Evolutionary conservation across 2,329 filamentous ascomycete species (phyloP), one percentile per base, ranked within the genome.

Genomic region (Diaporthe citrichinensis): DNA sequence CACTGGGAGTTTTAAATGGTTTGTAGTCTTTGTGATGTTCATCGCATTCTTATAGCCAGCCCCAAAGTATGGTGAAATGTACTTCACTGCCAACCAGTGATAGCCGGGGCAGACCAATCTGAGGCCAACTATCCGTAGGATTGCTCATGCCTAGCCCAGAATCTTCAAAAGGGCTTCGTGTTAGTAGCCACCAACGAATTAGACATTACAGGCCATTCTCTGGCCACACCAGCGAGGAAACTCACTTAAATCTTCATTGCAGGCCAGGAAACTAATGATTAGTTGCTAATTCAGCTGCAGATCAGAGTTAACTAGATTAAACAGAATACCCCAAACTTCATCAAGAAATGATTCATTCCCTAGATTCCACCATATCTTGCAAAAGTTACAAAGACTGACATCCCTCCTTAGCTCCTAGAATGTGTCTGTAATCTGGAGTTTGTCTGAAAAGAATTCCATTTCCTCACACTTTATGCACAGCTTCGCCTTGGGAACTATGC

Each of bases 161-260:
- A 86, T 55, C 85, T 84, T 79, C 80, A 86, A 53, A 85, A 85
- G 1, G 82, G 81, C 74, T 85, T 82, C 2, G 73, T 78, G 0
- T 81, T 72, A 0, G 83, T 82, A n/a, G 20, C n/a, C 10, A 55
- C 9, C 4, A 4, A 31, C 31, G 31, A 31, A 3, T 5, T 31
- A 31, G 31, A 31, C 31, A 31, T 31, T 31, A 5, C 5, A 31
- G 31, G 31, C 5, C 31, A 31, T 34, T 20, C 34, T 25, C 28
- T 34, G 1, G 20, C 10, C 31, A 9, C 2, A 17, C 9, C 1
- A 31, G 20, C 20, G 34, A 39, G n/a, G 1, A 59, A n/a, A 59
- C 57, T 3, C 20, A 59, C 57, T 20, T 59, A 20, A n/a, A 3
- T 20, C 20, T 61, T 41, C 25, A 28, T 25, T 23, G 58, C 58